Evolutionary conservation across 2,329 filamentous ascomycete genomes (phyloP), one percentile per base, ranked within the genome.

Genomic region (Trichoderma aggressivum): DNA sequence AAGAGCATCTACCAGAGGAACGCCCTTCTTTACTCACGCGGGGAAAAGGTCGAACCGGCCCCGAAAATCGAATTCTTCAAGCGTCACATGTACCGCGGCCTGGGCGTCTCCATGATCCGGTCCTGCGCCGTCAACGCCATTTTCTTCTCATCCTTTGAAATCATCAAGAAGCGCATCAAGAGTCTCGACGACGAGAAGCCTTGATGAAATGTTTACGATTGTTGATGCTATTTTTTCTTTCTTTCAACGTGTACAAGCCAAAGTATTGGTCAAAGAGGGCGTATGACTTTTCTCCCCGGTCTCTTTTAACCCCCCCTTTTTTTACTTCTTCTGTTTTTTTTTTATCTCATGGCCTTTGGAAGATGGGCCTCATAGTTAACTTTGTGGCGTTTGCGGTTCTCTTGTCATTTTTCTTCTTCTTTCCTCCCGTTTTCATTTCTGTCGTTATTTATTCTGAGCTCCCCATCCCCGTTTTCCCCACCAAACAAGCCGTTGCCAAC

Each of bases 71-170:
- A 91, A 72, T 94, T 94, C 81, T 92, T 94, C 81, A 89, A 91
- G 77, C 86, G 86, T 68, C 88, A 91, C 73, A 94, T 94, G 89
- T 97, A 96, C 81, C 90, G 92, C 75, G 93, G 93, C 34, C 86
- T 97, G 3, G 92, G 90, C 26, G 93, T 96, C 30, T 94, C 92
- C 47, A 94, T 96, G 90, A 87, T 89, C 74, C 90, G 93, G 70
- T 94, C 92, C 14, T 94, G 92, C 76, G 86, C 93, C 66, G 90
- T 96, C 75, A 97, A 97, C 79, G 92, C 93, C 75, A 92, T 97
- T 76, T 97, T 97, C 86, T 97, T 97, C 83, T 94, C 92, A 56
- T 91, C 90, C 50, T 97, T 96, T 79, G 93, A 97, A 82, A 90
- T 93, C 76, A 87, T 93, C 76, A 96, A 96, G 83, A 91, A 90